Base-by-base conservation (phyloP, 257 asterid species). In the Solanum ahanhuiri region DNA sequence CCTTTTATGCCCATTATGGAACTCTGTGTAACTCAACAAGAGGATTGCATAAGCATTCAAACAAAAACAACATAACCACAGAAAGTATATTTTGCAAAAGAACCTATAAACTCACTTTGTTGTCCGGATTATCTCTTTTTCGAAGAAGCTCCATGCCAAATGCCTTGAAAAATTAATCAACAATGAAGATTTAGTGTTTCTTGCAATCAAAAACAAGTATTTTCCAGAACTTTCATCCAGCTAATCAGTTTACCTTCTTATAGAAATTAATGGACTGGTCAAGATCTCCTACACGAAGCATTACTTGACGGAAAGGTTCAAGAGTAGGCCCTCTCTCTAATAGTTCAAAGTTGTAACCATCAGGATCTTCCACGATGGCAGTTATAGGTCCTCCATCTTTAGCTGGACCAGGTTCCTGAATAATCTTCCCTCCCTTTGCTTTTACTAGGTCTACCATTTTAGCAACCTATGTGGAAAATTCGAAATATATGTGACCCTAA, bases 251-350 rank as follows among this genome's bases (percentile, higher is more conserved):
- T 75, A 92, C 94, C 92, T 87, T 92, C 84, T 39, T 88, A 66
- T 92, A 89, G 89, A 92, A 92, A 87, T 90, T 86, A 39, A 92
- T 84, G 14, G 94, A 88, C 57, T 92, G 91, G 84, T 91, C 91
- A 85, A 92, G 93, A 87, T 92, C 92, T 60, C 91, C 93, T 22
- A 92, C 94, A 83, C 90, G 91, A 85, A 92, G 93, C 93, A 92
- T 92, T 85, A 92, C 91, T 85, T 91, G 91, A 83, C 85, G 83
- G 37, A 91, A 77, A 54, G 94, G 92, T 45, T 91, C 92, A 39
- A 86, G 41, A 45, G 88, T 87, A 66, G 90, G 91, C n/a, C 54
- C 34, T 67, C 85, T 89, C 87, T 92, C 91, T 70, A 89, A 82
- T 86, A 92, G 91, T 88, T 90, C 89, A 86, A 92, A 90, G 18